A percentile compares a stretch with the other conserved stretches of the same genome.
Evolutionary conservation across 352 stramenopile species (phyloP).

Genomic region (Peronospora belbahrii): DNA sequence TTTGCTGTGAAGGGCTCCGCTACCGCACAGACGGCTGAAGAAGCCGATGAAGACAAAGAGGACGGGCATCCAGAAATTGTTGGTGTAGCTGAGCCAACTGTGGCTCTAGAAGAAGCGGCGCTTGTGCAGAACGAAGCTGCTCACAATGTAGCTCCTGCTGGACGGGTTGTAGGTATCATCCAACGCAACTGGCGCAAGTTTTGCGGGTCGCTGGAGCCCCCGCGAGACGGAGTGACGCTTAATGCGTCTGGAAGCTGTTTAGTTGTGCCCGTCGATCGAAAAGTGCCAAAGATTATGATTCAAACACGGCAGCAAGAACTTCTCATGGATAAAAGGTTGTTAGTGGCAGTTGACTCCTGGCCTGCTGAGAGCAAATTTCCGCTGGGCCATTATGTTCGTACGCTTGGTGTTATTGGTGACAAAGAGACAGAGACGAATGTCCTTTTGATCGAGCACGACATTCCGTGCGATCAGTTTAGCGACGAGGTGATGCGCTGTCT

Average conservation of each 20-base stretch:
- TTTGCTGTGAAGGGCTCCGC: conserved; percentile 44
- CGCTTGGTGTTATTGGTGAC: conserved; percentile 92
- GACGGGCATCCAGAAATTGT: conserved; percentile 25
- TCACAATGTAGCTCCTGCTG: conserved; percentile 57
- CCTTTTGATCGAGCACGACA: conserved; percentile 95
- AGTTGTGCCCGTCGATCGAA: conserved; percentile 82
- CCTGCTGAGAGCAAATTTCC: conserved; percentile 82
- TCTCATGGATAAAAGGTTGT: conserved; percentile 90
- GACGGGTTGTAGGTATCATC: conserved; percentile 87
- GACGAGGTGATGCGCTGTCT: conserved; percentile 89
- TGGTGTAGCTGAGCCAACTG: conserved; percentile 56
- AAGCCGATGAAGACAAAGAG: conserved; percentile 38
- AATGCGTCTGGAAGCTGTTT: conserved; percentile 52
- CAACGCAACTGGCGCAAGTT: conserved; percentile 91
- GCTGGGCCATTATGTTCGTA: conserved; percentile 94
- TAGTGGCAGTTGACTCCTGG: conserved; percentile 96
- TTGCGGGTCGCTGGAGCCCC: conserved; percentile 89
- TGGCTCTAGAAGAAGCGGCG: conserved; percentile 51
- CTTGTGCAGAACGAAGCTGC: conserved; percentile 47
- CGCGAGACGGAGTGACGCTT: conserved; percentile 33
- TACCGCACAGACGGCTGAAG: conserved; percentile 31
- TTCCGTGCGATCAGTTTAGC: conserved; percentile 83
- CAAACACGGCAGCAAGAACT: conserved; percentile 87
- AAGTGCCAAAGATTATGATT: conserved; percentile 92
- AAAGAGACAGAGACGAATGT: conserved; percentile 96